Evolutionary conservation across 2,329 filamentous ascomycete species (phyloP).

Genomic region (Neonectria sp.): DNA sequence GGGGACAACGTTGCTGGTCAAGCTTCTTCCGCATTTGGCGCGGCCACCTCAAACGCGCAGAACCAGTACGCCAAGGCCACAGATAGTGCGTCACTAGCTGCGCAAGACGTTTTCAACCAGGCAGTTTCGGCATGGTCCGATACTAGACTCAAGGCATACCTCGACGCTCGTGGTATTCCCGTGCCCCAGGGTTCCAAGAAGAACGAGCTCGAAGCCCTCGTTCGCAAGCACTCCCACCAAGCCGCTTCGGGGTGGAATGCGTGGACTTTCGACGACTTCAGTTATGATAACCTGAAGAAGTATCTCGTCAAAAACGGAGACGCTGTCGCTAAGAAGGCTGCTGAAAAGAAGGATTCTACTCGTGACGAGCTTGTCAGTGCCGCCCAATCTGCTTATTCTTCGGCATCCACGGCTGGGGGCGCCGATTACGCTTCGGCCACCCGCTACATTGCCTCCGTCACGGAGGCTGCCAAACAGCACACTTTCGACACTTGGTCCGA

Average conservation of each 20-base stretch:
- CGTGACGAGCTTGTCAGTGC: constrained; percentile 82
- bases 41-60: constrained; percentile 81
- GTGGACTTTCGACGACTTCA: constrained; percentile 87
- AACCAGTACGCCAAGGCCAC: constrained; percentile 86
- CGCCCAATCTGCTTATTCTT: constrained; percentile 72
- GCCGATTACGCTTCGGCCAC: constrained; percentile 77
- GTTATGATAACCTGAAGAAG: constrained; percentile 76
- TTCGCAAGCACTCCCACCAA: constrained; percentile 81
- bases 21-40: constrained; percentile 74
- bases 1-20: constrained; percentile 74
- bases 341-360: constrained; percentile 74
- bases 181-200: constrained; percentile 80
- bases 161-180: constrained; percentile 83
- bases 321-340: constrained; percentile 69
- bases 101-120: constrained; percentile 76
- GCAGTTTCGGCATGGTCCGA: constrained; percentile 79
- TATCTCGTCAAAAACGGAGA: constrained; percentile 69
- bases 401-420: constrained; percentile 72
- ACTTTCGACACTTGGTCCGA: constrained; percentile 82
- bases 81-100: constrained; percentile 73
- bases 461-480: constrained; percentile 74
- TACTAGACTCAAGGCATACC: constrained; percentile 82
- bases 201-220: constrained; percentile 81
- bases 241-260: constrained; percentile 77
- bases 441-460: constrained; percentile 77